Conservation (phyloP, 495 filamentous ascomycete species). For the Mycothermus thermophilus region DNA sequence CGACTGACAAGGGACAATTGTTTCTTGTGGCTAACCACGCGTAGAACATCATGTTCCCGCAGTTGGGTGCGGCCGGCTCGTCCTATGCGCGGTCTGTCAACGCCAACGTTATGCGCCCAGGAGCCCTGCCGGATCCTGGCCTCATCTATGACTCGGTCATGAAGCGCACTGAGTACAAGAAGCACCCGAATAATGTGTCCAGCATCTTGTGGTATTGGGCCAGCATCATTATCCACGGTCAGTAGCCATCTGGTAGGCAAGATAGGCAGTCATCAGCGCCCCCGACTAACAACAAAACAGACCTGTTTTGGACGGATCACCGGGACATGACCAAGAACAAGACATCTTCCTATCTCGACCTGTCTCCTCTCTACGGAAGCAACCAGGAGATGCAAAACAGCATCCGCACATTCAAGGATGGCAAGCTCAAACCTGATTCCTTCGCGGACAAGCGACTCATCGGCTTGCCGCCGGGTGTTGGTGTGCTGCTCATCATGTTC, state of each 20-base stretch:
- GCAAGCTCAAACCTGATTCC: constrained; percentile 70
- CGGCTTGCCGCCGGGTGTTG: constrained; percentile 75
- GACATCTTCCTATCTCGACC: constrained; percentile 76
- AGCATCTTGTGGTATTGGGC: constrained; percentile 83
- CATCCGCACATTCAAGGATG: constrained; percentile 67
- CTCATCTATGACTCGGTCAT: constrained; percentile 62
- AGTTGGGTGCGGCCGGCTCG: constrained; percentile 31
- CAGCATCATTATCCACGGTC: constrained; percentile 73
- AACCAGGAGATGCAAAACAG: constrained; percentile 59
- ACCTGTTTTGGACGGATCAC: constrained; percentile 30
- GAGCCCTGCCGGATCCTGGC: constrained; percentile 57
- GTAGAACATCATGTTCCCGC: constrained; percentile 31
- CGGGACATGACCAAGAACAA: constrained; percentile 41
- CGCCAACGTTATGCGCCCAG: constrained; percentile 47
- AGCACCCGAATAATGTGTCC: constrained; percentile 58
- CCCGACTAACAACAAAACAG: too few species aligned
- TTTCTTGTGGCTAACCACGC: too few species aligned
- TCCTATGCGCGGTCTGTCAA: constrained; percentile 62
- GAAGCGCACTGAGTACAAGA: constrained; percentile 32
- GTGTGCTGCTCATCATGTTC: constrained; percentile 60
- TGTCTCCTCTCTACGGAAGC: constrained; percentile 76
- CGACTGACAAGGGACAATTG: too few species aligned
- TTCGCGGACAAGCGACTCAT: constrained; percentile 66
- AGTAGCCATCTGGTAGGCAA: background rate
- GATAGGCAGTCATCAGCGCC: too few species aligned